Evolutionary conservation across 257 asterid species (phyloP).

Genomic region (Striga asiatica): DNA sequence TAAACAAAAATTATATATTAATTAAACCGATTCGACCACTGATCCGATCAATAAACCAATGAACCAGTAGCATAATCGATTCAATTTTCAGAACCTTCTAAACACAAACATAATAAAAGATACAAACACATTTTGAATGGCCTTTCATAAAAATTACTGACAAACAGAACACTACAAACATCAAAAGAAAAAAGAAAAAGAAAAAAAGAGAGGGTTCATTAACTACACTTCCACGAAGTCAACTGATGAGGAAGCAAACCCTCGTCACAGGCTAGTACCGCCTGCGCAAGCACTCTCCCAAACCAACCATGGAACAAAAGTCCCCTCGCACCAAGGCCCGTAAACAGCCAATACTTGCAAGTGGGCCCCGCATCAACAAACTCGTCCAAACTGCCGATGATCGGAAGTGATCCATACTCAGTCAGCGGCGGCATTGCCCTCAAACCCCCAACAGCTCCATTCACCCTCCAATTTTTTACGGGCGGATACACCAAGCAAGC

Average conservation of each 20-base stretch:
- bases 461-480: constrained; percentile 45
- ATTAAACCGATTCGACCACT: too few relatives aligned
- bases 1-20: too few relatives aligned
- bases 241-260: constrained; percentile 52
- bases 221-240: constrained; percentile 63
- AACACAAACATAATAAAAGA: too few relatives aligned
- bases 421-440: constrained; percentile 90
- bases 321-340: constrained; percentile 96
- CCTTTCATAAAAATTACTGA: too few relatives aligned
- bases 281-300: constrained; percentile 58
- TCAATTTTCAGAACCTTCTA: too few relatives aligned
- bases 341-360: constrained; percentile 72
- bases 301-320: constrained; percentile 83
- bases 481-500: constrained; percentile 61
- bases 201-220: too few relatives aligned
- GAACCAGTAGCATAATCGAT: too few relatives aligned
- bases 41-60: too few relatives aligned
- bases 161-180: too few relatives aligned
- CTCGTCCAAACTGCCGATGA: constrained; percentile 63
- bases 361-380: constrained; percentile 20
- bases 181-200: too few relatives aligned
- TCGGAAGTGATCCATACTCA: constrained; percentile 68
- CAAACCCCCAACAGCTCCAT: constrained; percentile 63
- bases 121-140: too few relatives aligned
- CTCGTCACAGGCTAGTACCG: constrained; percentile 56